phyloP scores from a whole-genome alignment of 2,329 filamentous ascomycete species.

The Penicillium capsulatum region DNA sequence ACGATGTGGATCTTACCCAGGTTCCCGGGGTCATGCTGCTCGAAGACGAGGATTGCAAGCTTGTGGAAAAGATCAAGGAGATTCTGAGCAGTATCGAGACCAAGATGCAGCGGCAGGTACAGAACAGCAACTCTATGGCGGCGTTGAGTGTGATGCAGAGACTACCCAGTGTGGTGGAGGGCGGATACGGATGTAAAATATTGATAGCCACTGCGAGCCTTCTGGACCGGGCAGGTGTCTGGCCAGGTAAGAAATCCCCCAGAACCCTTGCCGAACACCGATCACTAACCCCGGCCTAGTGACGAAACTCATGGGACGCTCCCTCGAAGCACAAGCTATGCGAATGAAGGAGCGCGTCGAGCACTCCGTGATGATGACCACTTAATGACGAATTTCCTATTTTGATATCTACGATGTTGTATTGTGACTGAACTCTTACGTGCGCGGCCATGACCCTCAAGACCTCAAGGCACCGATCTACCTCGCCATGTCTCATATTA shows the following conservation, averaged over 20 bases:
- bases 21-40: constrained; percentile 85
- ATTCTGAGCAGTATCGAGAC: constrained; percentile 71
- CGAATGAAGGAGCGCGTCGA: constrained; percentile 59
- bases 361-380: constrained; percentile 30
- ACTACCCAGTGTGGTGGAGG: constrained; percentile 57
- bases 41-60: constrained; percentile 84
- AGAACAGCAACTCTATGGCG: constrained; percentile 52
- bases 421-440: background rate
- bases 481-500: background rate
- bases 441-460: background rate
- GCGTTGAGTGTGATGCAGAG: constrained; percentile 49
- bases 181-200: constrained; percentile 79
- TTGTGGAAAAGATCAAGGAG: constrained; percentile 76
- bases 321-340: constrained; percentile 60
- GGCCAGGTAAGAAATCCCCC: constrained; percentile 65
- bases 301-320: constrained; percentile 65
- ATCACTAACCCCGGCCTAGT: constrained; percentile 41
- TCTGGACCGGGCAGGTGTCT: constrained; percentile 83
- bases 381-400: constrained; percentile 18
- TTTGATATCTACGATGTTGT: too few species aligned
- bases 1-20: constrained; percentile 71
- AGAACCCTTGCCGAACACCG: too few species aligned
- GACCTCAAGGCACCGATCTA: background rate
- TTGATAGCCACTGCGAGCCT: constrained; percentile 79
- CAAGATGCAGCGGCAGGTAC: constrained; percentile 65